Conservation (phyloP, 306 rosid genomes). For the Neltuma alba region DNA sequence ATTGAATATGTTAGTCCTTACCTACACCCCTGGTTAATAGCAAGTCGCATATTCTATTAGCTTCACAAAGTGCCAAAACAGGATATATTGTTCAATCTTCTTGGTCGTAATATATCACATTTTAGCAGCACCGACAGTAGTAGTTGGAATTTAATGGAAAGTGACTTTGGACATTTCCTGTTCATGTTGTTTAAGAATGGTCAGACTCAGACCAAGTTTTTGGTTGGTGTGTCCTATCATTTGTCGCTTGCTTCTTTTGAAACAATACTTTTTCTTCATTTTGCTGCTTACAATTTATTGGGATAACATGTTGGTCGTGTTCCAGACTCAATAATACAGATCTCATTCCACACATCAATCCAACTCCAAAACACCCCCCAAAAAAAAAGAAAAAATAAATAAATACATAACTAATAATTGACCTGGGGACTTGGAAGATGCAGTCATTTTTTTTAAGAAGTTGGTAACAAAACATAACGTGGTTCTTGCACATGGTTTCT, state of each 20-base stretch:
- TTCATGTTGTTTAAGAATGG: background rate
- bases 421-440: background rate
- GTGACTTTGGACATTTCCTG: background rate
- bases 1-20: background rate
- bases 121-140: background rate
- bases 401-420: background rate
- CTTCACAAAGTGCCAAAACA: background rate
- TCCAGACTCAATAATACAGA: background rate
- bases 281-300: background rate
- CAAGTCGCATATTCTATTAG: background rate
- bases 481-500: too few relatives aligned
- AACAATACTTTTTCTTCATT: background rate
- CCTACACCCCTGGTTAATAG: background rate
- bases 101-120: background rate
- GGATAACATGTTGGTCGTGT: background rate
- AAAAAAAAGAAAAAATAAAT: too few relatives aligned
- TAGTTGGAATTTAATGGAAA: background rate
- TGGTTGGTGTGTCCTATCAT: background rate
- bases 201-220: background rate
- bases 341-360: background rate
- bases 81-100: background rate
- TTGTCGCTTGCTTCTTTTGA: slow-evolving; percentile 4
- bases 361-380: background rate
- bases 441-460: background rate
- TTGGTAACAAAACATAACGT: background rate